These are phyloP conservation scores for Pterocarpus macrocarpus DNA, from an alignment of 306 rosid genomes.

Conservation along the genomic window DNA sequence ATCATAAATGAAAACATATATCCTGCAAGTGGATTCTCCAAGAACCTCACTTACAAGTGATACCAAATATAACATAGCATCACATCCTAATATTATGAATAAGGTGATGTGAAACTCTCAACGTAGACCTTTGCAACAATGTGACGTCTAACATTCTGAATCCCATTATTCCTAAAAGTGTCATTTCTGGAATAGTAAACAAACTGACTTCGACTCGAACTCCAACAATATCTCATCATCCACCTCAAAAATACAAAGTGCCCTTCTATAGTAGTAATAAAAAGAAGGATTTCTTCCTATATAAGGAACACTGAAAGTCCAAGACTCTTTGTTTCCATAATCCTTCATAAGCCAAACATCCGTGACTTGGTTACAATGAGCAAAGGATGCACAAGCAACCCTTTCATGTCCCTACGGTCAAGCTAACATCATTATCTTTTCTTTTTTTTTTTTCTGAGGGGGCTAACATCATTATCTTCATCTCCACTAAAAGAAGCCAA, in stretches of 20 bases:
- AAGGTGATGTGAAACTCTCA: constrained; percentile 57
- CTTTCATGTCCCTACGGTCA: too few species aligned
- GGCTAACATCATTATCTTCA: too few species aligned
- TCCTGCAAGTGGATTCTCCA: neutral
- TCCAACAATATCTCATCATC: constrained; percentile 44
- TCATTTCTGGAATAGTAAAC: constrained; percentile 39
- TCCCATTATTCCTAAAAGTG: neutral
- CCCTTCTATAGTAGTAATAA: neutral
- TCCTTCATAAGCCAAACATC: constrained; percentile 55
- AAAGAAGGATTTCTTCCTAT: neutral
- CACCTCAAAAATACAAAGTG: constrained; percentile 29
- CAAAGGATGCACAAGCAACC: constrained; percentile 27
- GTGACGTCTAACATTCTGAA: neutral
- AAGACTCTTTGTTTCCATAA: constrained; percentile 52
- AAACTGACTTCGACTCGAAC: neutral
- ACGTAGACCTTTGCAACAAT: constrained; percentile 32
- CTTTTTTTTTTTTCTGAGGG: too few species aligned
- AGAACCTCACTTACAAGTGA: neutral
- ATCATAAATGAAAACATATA: constrained; percentile 10
- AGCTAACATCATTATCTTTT: too few species aligned
- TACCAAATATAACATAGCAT: neutral
- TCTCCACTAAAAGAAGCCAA: too few species aligned
- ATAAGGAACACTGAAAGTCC: constrained; percentile 41
- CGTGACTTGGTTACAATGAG: neutral
- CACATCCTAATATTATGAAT: neutral